A percentile compares a stretch with the other conserved stretches of the same genome.
Evolutionary conservation across 345 rosid species (phyloP).

Genomic region (Gossypium rotundifolium): DNA sequence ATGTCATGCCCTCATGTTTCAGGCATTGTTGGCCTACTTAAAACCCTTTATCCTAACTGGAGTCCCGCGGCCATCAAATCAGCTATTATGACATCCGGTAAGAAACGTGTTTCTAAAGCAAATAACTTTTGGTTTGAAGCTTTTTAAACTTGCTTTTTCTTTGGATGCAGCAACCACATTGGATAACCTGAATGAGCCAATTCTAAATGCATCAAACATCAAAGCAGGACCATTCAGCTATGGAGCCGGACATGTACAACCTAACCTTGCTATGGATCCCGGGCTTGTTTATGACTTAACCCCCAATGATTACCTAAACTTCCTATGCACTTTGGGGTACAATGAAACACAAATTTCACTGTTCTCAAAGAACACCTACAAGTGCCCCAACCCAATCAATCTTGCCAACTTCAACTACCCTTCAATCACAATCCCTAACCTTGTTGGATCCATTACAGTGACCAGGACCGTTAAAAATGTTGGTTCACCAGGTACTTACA

Average conservation of each 20-base stretch:
- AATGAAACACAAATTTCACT: conserved; percentile 36
- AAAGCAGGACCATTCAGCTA: conserved; percentile 65
- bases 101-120: conserved; percentile 2
- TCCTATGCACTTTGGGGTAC: conserved; percentile 65
- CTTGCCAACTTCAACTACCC: conserved; percentile 75
- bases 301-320: conserved; percentile 52
- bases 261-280: conserved; percentile 74
- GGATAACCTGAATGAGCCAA: conserved; percentile 45
- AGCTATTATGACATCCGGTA: conserved; percentile 77
- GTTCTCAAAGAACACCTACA: conserved; percentile 29
- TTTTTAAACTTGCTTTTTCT: background rate
- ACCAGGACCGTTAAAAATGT: conserved; percentile 60
- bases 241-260: conserved; percentile 81
- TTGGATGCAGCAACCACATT: conserved; percentile 38
- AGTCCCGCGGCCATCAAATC: conserved; percentile 80
- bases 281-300: conserved; percentile 66
- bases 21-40: conserved; percentile 70
- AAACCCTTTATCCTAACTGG: conserved; percentile 67
- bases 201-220: conserved; percentile 31
- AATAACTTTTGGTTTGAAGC: background rate
- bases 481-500: conserved; percentile 58
- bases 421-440: conserved; percentile 51
- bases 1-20: conserved; percentile 92
- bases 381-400: conserved; percentile 37
- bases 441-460: conserved; percentile 28